phyloP scores from a whole-genome alignment of 208 protist species.

The Wallacemonas collosoma region DNA sequence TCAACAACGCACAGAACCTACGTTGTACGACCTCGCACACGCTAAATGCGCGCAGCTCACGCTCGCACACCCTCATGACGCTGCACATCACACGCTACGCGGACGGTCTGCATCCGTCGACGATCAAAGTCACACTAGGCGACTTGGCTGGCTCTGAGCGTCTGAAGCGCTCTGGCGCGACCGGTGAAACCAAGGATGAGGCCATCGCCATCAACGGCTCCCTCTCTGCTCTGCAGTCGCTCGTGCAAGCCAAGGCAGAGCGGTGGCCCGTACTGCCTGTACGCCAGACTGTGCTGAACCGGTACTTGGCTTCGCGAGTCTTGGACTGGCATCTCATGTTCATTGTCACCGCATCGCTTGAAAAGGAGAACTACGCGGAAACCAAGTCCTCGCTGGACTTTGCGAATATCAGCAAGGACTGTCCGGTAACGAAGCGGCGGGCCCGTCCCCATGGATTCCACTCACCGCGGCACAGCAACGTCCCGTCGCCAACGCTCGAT shows the following conservation, averaged over 20 bases:
- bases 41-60: constrained; percentile 66
- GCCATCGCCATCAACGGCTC: constrained; percentile 93
- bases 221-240: constrained; percentile 84
- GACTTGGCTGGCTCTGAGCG: constrained; percentile 95
- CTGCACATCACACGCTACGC: constrained; percentile 66
- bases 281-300: constrained; percentile 62
- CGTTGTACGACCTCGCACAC: constrained; percentile 49
- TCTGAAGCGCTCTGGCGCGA: constrained; percentile 77
- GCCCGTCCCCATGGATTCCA: constrained; percentile 27
- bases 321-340: constrained; percentile 69
- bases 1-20: constrained; percentile 37
- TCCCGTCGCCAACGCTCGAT: background rate
- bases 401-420: constrained; percentile 51
- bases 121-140: constrained; percentile 73
- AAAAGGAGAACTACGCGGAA: constrained; percentile 54
- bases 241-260: constrained; percentile 47
- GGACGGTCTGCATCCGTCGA: constrained; percentile 52
- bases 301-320: constrained; percentile 63
- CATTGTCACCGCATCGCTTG: constrained; percentile 71
- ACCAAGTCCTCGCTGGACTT: constrained; percentile 80
- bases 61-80: constrained; percentile 64
- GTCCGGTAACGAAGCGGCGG: constrained; percentile 48
- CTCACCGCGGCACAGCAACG: background rate
- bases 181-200: constrained; percentile 77
- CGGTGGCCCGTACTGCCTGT: constrained; percentile 38